Conservation (phyloP, 108 stramenopile species). For the Nitzschia palea region DNA sequence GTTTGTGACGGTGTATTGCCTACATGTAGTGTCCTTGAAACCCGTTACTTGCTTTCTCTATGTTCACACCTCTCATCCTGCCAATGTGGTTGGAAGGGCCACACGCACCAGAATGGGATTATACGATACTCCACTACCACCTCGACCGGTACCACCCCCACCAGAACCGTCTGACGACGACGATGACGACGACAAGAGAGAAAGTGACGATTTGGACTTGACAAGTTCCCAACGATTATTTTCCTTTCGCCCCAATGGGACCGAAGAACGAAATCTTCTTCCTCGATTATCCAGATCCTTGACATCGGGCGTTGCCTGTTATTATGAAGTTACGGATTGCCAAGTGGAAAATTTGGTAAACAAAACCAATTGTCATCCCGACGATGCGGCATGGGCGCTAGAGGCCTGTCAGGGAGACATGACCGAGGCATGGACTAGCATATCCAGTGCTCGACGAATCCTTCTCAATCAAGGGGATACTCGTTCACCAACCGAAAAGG, state of each 20-base stretch:
- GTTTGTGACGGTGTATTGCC: no score
- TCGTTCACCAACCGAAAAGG: not conserved
- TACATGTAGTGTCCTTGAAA: no score
- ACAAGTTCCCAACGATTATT: constrained; percentile 15
- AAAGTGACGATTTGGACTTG: constrained; percentile 16
- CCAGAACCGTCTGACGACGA: not conserved
- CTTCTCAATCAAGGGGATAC: constrained; percentile 1
- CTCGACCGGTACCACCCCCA: constrained; percentile 9
- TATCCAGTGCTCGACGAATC: constrained; percentile 26
- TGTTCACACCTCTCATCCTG: no score
- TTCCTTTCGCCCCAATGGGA: constrained; percentile 11
- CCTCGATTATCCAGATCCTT: constrained; percentile 17
- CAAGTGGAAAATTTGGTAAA: constrained; percentile 29
- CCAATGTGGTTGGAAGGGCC: no score
- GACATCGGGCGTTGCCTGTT: constrained; percentile 20
- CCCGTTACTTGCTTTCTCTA: no score
- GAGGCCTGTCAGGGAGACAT: constrained; percentile 40
- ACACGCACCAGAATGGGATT: constrained; percentile 16
- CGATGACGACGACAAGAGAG: constrained; percentile 19
- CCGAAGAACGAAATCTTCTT: constrained; percentile 16
- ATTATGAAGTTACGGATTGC: constrained; percentile 26
- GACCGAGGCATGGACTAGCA: constrained; percentile 26
- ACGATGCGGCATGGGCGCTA: constrained; percentile 43
- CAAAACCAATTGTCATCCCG: constrained; percentile 20
- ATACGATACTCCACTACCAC: constrained; percentile 32